Base-by-base conservation (phyloP, 2,329 filamentous ascomycete genomes). In the Penicillium sumatraense region DNA sequence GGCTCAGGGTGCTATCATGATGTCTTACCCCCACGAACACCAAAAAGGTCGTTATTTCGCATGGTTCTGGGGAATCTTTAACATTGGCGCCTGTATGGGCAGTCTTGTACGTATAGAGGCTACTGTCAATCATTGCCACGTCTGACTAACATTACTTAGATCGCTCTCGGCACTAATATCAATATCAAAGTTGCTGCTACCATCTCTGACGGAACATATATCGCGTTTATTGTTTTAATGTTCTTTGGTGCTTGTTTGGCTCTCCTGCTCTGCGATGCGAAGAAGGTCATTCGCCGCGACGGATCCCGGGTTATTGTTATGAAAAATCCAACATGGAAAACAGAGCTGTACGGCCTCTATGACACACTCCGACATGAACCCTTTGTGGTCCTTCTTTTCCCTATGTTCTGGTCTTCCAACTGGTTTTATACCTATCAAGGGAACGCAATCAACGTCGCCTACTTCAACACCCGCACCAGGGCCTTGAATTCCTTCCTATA, bases 51-150 rank as follows among this genome's bases (percentile, higher is more conserved):
- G 86, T 53, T 96, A 92, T 74, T 96, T 96, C 72, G 89, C 89
- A 56, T 88, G 86, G 81, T 96, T 96, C 77, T 96, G 92, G 92
- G 86, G 89, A 75, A 95, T 96, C 68, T 96, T 96, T 83, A 96
- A 96, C 76, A 73, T 92, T 53, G 92, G 92, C 63, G 91, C 86
- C 62, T 91, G 96, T 58, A 90, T 96, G 69, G 92, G 92, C 59
- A 86, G 87, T 68, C 69, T 86, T 77, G 83, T 85, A 75, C 70
- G 81, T 67, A 49, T 27, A 11, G 26, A n/a, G 35, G n/a, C 35
- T 5, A 1, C 6, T 14, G 16, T 14, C 20, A 36, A 10, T 29
- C 20, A 29, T 21, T 50, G 35, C 8, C 33, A 16, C 1, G 31
- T 20, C 23, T 13, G 26, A 41, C 8, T 4, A 11, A 48, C 14